Evolutionary conservation across 2,329 filamentous ascomycete genomes (phyloP).

Genomic region (Talaromyces verruculosus): DNA sequence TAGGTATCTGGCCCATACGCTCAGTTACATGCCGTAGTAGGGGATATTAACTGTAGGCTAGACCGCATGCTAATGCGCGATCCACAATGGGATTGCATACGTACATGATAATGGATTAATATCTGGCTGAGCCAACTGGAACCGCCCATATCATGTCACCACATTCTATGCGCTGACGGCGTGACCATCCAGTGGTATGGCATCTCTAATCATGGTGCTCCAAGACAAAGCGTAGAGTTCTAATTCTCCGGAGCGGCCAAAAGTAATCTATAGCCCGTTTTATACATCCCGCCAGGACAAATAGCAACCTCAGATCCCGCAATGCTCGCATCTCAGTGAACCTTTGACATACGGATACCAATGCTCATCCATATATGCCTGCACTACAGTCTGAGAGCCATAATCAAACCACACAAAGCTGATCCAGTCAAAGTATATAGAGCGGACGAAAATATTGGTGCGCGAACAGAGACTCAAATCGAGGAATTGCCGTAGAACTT

Average conservation of each 20-base stretch:
- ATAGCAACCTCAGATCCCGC: not conserved
- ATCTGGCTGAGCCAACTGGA: not conserved
- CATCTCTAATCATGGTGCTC: not conserved
- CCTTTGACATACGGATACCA: not conserved
- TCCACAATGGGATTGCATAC: too few relatives aligned
- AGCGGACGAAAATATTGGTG: not conserved
- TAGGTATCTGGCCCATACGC: too few relatives aligned
- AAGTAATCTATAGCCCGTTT: not conserved
- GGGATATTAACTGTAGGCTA: too few relatives aligned
- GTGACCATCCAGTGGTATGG: not conserved
- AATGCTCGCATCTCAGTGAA: not conserved
- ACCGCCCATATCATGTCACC: not conserved
- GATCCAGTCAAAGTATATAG: not conserved
- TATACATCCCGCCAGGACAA: not conserved
- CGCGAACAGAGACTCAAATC: not conserved
- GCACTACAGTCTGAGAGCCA: not conserved
- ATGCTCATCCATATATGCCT: not conserved
- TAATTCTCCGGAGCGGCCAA: not conserved
- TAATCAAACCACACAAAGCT: not conserved
- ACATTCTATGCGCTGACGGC: not conserved
- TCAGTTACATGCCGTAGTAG: too few relatives aligned
- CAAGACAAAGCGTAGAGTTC: not conserved
- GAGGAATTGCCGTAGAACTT: not conserved
- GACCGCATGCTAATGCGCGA: too few relatives aligned
- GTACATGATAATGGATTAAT: too few relatives aligned